phyloP scores from a whole-genome alignment of 371 early-diverging fungal genomes.

The Apophysomyces trapeziformis region DNA sequence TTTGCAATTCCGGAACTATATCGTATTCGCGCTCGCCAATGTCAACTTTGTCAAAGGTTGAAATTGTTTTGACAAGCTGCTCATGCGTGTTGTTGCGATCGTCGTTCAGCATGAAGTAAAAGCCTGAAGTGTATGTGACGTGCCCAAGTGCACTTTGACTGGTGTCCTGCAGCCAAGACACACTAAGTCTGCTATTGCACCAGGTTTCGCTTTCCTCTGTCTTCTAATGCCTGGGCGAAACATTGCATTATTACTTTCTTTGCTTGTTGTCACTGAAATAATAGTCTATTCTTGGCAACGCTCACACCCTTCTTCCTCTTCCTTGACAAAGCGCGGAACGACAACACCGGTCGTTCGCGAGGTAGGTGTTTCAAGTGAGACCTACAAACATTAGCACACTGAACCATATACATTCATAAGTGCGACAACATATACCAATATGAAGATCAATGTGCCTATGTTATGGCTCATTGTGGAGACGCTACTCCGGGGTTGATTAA shows the following conservation, averaged over 20 bases:
- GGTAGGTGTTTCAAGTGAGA: background rate
- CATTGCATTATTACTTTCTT: background rate
- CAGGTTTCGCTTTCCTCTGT: background rate
- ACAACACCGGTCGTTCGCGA: background rate
- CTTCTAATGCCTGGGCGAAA: background rate
- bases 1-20: conserved; percentile 33
- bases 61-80: conserved; percentile 29
- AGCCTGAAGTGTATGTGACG: background rate
- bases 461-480: conserved; percentile 53
- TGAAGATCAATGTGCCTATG: conserved; percentile 62
- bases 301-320: background rate
- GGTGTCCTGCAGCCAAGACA: conserved; percentile 5
- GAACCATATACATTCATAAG: conserved; percentile 22
- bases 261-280: background rate
- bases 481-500: conserved; percentile 63
- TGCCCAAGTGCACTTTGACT: background rate
- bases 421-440: conserved; percentile 60
- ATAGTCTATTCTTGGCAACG: conserved; percentile 3
- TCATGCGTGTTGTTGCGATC: conserved; percentile 25
- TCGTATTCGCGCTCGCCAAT: conserved; percentile 48
- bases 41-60: conserved; percentile 47
- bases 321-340: background rate
- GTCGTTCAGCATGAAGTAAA: background rate
- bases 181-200: background rate
- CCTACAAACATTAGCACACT: background rate